Conservation (phyloP, 2,329 filamentous ascomycete species). For the Paracorniculantispora psalliotae region DNA sequence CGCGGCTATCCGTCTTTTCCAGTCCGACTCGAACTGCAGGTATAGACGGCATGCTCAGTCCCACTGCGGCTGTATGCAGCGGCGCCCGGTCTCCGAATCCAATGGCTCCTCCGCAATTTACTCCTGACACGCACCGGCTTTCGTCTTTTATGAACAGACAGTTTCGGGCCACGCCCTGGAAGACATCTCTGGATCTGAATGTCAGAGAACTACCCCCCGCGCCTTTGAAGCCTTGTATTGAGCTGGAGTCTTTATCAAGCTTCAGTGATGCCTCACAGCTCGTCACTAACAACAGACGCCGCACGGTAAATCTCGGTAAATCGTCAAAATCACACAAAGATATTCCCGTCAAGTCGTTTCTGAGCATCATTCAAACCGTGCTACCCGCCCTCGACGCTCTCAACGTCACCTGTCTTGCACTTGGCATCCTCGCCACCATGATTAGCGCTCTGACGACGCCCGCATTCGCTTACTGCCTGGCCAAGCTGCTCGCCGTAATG, state of each 20-base stretch:
- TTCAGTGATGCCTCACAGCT: background rate
- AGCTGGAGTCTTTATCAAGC: background rate
- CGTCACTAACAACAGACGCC: background rate
- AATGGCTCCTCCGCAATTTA: too few relatives aligned
- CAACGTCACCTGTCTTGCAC: conserved; percentile 53
- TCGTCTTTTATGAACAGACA: background rate
- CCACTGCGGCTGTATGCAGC: background rate
- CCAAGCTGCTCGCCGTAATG: conserved; percentile 67
- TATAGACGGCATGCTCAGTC: background rate
- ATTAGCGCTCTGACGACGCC: conserved; percentile 65
- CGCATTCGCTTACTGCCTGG: conserved; percentile 70
- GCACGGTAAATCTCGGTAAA: background rate
- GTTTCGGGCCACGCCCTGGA: background rate
- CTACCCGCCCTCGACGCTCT: conserved; percentile 60
- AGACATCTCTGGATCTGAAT: background rate
- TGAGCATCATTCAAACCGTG: background rate
- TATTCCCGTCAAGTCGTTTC: background rate
- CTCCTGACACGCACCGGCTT: background rate
- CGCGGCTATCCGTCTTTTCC: background rate
- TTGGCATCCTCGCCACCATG: conserved; percentile 49
- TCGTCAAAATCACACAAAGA: background rate
- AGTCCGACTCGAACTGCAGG: background rate
- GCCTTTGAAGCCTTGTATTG: background rate
- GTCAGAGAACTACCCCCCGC: background rate
- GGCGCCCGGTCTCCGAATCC: background rate